Percentiles rank a stretch among this genome's conserved stretches.
Evolutionary conservation across 192 early-diverging fungal genomes (phyloP).

Genomic region (Entophlyctis helioformis): DNA sequence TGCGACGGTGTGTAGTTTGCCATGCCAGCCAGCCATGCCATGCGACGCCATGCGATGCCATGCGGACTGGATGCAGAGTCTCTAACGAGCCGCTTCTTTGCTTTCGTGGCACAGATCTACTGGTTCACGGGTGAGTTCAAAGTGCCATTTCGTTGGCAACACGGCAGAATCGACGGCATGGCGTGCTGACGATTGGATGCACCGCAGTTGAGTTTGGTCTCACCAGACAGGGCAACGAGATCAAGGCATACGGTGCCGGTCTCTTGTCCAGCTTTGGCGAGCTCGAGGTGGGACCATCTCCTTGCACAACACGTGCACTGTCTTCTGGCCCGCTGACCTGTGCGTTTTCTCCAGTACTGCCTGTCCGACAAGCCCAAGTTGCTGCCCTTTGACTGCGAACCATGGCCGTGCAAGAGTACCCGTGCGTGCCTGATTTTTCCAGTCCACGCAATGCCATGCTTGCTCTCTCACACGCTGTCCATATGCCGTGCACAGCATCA

Average conservation of each 20-base stretch:
- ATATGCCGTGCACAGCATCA: slow-evolving; percentile 36
- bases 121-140: slow-evolving; percentile 93
- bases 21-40: too few relatives aligned
- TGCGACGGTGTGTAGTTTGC: slow-evolving; percentile 53
- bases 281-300: slow-evolving; percentile 58
- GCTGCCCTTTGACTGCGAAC: slow-evolving; percentile 74
- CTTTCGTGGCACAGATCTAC: slow-evolving; percentile 11
- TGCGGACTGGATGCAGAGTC: too few relatives aligned
- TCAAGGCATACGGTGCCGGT: slow-evolving; percentile 87
- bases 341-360: slow-evolving; percentile 35
- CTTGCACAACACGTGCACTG: too few relatives aligned
- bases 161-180: too few relatives aligned
- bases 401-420: slow-evolving; percentile 24
- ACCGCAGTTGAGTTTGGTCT: slow-evolving; percentile 93
- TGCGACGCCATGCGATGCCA: too few relatives aligned
- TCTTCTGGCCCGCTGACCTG: too few relatives aligned
- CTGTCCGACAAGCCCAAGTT: slow-evolving; percentile 68
- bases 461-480: background rate
- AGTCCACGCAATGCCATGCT: background rate
- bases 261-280: slow-evolving; percentile 91
- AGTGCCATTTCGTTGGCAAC: too few relatives aligned
- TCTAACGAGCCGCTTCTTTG: background rate
- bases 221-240: slow-evolving; percentile 52
- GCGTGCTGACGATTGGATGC: too few relatives aligned
- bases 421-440: slow-evolving; percentile 8